A percentile compares a stretch with the other conserved stretches of the same genome.
Conservation (phyloP, 2,329 filamentous ascomycete genomes). For the Aspergillus brasiliensis region DNA sequence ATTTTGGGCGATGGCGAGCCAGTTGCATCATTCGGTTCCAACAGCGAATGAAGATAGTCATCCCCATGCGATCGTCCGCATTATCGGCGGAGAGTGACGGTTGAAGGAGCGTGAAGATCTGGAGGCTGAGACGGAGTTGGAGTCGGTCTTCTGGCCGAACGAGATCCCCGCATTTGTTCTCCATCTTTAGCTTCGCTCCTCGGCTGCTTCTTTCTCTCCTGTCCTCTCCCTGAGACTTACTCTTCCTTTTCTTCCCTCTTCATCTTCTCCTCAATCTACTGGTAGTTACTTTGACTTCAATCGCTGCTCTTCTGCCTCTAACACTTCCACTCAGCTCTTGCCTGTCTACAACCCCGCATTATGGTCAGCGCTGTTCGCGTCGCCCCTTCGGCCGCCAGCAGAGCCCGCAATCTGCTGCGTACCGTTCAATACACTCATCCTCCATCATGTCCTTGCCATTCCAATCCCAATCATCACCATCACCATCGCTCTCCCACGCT, state of each 20-base stretch:
- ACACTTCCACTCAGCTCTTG: not conserved
- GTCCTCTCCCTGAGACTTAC: not conserved
- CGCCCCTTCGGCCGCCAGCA: constrained; percentile 49
- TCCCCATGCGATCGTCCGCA: not conserved
- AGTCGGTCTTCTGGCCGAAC: constrained; percentile 11
- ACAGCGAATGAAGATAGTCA: not conserved
- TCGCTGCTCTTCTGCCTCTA: not conserved
- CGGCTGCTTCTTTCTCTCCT: constrained; percentile 1
- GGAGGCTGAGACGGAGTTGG: not conserved
- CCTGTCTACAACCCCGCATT: not conserved
- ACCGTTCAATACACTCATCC: constrained; percentile 92
- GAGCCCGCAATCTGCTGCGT: constrained; percentile 66
- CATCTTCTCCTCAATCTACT: not conserved
- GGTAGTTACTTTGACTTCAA: not conserved
- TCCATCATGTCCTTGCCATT: constrained; percentile 87
- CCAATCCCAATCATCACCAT: constrained; percentile 81
- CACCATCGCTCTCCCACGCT: constrained; percentile 62
- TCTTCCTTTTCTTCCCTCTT: not conserved
- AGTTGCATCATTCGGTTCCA: not conserved
- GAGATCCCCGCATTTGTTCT: constrained; percentile 8
- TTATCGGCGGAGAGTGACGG: not conserved
- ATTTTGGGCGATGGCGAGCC: not conserved
- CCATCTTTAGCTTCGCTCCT: constrained; percentile 1
- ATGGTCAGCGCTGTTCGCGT: constrained; percentile 48
- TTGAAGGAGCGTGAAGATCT: not conserved